Evolutionary conservation across 371 early-diverging fungal genomes (phyloP).

Genomic region (Rhizoclosmatium hyalinum): DNA sequence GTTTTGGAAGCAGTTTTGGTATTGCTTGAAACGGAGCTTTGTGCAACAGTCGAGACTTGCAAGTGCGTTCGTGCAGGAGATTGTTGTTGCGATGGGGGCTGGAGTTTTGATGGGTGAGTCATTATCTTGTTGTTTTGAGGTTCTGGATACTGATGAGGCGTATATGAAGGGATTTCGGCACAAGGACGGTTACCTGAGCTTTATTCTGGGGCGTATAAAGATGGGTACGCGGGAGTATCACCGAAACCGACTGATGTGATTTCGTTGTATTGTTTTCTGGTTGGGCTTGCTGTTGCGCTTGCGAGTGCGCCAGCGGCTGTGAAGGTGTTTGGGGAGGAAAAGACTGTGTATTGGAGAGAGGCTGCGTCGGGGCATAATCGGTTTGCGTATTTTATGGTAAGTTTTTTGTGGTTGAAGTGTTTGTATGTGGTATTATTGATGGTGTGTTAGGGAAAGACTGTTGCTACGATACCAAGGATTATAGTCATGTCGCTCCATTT

Average conservation of each 20-base stretch:
- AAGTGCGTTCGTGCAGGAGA: slow-evolving; percentile 27
- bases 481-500: slow-evolving; percentile 42
- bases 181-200: slow-evolving; percentile 37
- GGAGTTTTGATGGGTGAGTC: slow-evolving; percentile 36
- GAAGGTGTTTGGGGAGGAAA: slow-evolving; percentile 54
- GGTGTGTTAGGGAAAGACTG: slow-evolving; percentile 38
- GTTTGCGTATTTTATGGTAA: slow-evolving; percentile 48
- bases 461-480: slow-evolving; percentile 43
- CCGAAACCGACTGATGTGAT: slow-evolving; percentile 36
- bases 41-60: slow-evolving; percentile 27
- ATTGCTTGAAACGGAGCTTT: slow-evolving; percentile 17
- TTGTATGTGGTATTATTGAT: slow-evolving; percentile 41
- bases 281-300: slow-evolving; percentile 48
- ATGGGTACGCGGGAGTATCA: slow-evolving; percentile 35
- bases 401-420: background rate
- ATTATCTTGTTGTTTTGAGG: slow-evolving; percentile 26
- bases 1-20: slow-evolving; percentile 26
- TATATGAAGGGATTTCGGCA: slow-evolving; percentile 26
- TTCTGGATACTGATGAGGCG: slow-evolving; percentile 11
- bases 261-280: slow-evolving; percentile 37
- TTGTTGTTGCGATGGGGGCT: slow-evolving; percentile 32
- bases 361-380: slow-evolving; percentile 39
- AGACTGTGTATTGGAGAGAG: slow-evolving; percentile 53
- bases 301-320: slow-evolving; percentile 49
- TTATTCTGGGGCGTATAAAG: slow-evolving; percentile 32